Percentiles rank a stretch among this genome's conserved stretches.
These are phyloP conservation scores for Laetiporus sulphureus DNA, from an alignment of 1,284 basidiomycete genomes.

Conservation along the genomic window DNA sequence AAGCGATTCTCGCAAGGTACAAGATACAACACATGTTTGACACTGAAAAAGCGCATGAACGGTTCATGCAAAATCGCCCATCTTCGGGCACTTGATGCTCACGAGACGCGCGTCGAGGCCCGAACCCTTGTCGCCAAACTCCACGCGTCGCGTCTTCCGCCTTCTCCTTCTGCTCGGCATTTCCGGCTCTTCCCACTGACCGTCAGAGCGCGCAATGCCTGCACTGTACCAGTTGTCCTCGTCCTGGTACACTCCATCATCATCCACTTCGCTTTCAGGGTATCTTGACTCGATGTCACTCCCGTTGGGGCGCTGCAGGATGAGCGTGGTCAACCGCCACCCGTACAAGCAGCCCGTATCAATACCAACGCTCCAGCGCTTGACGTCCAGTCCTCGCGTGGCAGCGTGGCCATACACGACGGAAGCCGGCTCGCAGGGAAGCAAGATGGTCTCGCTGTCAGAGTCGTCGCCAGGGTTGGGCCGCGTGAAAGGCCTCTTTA, in stretches of 20 bases:
- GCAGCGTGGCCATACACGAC: constrained; percentile 86
- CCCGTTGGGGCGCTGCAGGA: constrained; percentile 35
- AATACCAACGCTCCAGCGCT: constrained; percentile 73
- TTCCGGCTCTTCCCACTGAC: constrained; percentile 13
- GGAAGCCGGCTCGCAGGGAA: constrained; percentile 68
- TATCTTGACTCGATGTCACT: constrained; percentile 1
- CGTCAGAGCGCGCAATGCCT: no score
- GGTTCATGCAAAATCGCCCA: constrained; percentile 12
- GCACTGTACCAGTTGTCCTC: no score
- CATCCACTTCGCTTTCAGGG: constrained; percentile 7
- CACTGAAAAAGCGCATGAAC: no score
- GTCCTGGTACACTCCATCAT: constrained; percentile 23
- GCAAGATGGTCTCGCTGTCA: constrained; percentile 17
- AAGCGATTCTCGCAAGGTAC: no score
- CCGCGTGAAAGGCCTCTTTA: background rate
- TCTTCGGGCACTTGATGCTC: constrained; percentile 21
- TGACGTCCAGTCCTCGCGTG: constrained; percentile 66
- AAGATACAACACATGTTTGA: no score
- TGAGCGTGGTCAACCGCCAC: constrained; percentile 46
- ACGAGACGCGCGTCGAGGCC: constrained; percentile 17
- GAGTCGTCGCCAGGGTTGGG: constrained; percentile 3
- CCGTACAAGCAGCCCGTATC: constrained; percentile 79
- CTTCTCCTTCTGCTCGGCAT: constrained; percentile 6
- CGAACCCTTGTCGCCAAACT: constrained; percentile 20
- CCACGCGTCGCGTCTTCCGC: constrained; percentile 15